Conservation (phyloP, 805 yeast genomes). For the Wickerhamomyces queroliae region DNA sequence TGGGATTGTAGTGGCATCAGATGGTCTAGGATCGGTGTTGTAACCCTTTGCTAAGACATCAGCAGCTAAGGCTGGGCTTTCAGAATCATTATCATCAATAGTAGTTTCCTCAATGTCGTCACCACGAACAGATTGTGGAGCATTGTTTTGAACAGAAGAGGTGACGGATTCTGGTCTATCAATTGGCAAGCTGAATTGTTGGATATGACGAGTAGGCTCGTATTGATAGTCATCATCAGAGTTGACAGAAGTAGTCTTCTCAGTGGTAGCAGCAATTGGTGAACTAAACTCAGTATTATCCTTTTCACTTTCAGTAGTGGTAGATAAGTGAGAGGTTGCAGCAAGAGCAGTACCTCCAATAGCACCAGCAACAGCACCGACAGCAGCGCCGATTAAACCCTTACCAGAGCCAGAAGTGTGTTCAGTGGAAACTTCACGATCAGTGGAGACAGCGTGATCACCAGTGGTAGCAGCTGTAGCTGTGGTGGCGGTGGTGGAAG, state of each 20-base stretch:
- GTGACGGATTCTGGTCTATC: slow-evolving; percentile 74
- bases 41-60: slow-evolving; percentile 26
- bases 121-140: slow-evolving; percentile 86
- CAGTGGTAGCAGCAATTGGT: slow-evolving; percentile 18
- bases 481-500: neutral
- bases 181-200: slow-evolving; percentile 24
- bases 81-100: slow-evolving; percentile 19
- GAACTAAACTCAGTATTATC: slow-evolving; percentile 20
- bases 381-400: slow-evolving; percentile 17
- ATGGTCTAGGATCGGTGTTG: slow-evolving; percentile 9
- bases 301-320: slow-evolving; percentile 27
- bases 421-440: too few species aligned
- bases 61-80: slow-evolving; percentile 23
- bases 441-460: slow-evolving; percentile 2
- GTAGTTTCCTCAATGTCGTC: slow-evolving; percentile 37
- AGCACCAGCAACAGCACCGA: slow-evolving; percentile 25
- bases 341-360: slow-evolving; percentile 19
- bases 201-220: slow-evolving; percentile 11
- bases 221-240: slow-evolving; percentile 21
- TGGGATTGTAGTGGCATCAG: slow-evolving; percentile 23
- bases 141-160: slow-evolving; percentile 87
- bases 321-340: slow-evolving; percentile 18
- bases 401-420: slow-evolving; percentile 10
- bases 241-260: slow-evolving; percentile 20
- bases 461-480: slow-evolving; percentile 2